Conservation (phyloP, 345 rosid species). For the Triadica sebifera region DNA sequence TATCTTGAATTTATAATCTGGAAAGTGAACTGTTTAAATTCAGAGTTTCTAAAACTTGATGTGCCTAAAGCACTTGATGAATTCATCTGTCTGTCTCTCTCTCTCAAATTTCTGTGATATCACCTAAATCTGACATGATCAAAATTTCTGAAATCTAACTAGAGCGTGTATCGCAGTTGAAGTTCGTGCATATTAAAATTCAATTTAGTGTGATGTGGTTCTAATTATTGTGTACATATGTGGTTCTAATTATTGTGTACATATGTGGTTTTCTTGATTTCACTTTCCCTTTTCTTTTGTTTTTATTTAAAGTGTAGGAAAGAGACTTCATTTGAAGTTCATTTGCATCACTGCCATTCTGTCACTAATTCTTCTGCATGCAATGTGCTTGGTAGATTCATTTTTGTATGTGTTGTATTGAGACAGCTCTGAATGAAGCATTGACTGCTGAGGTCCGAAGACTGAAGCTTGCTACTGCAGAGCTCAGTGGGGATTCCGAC, state of each 20-base stretch:
- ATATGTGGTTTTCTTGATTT: background rate
- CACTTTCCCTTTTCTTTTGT: background rate
- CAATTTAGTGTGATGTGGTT: background rate
- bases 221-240: background rate
- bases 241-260: background rate
- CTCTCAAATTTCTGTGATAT: background rate
- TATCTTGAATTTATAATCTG: background rate
- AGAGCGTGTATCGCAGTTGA: background rate
- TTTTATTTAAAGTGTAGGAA: background rate
- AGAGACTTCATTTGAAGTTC: background rate
- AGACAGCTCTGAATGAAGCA: conserved; percentile 60
- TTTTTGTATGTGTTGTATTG: background rate
- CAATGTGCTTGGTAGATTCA: background rate
- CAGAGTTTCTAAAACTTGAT: background rate
- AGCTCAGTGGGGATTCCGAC: conserved; percentile 42
- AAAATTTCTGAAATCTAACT: background rate
- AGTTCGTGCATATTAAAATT: background rate
- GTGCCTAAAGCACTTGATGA: too few relatives aligned
- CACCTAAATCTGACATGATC: background rate
- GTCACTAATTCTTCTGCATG: background rate
- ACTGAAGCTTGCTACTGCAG: conserved; percentile 50
- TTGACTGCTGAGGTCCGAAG: conserved; percentile 59
- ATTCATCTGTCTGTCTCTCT: background rate
- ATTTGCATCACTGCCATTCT: background rate
- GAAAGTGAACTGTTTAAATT: background rate